phyloP scores from a whole-genome alignment of 805 yeast genomes.

The Candida vaughaniae region DNA sequence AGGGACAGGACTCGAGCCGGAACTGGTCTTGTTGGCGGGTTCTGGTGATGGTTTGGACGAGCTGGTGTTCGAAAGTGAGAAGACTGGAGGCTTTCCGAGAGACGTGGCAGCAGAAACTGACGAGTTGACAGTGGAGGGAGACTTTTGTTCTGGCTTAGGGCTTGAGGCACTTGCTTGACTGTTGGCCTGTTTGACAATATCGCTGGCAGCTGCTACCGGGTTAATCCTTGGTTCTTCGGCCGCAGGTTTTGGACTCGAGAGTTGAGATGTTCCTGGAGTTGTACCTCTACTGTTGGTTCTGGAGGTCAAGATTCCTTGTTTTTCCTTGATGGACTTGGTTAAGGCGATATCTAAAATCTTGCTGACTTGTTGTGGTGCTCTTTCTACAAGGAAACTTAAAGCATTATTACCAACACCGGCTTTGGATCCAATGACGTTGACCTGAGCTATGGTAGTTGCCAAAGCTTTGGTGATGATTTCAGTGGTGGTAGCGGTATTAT shows the following conservation, averaged over 20 bases:
- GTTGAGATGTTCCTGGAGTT: constrained; percentile 20
- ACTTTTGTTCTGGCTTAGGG: background rate
- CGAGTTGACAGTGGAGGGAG: background rate
- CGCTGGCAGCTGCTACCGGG: constrained; percentile 2
- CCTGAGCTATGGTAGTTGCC: constrained; percentile 91
- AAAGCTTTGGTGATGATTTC: constrained; percentile 84
- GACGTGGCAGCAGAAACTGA: constrained; percentile 5
- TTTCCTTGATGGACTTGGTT: constrained; percentile 66
- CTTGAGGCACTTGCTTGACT: background rate
- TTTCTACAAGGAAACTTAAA: constrained; percentile 71
- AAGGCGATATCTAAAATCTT: constrained; percentile 77
- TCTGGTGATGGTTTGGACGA: background rate
- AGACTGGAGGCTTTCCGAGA: constrained; percentile 24
- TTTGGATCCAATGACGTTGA: constrained; percentile 81
- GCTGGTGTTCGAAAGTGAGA: constrained; percentile 4
- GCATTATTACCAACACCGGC: constrained; percentile 81
- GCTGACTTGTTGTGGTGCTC: constrained; percentile 77
- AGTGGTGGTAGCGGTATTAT: constrained; percentile 79
- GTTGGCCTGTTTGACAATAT: constrained; percentile 9
- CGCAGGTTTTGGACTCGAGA: constrained; percentile 12
- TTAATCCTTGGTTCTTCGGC: constrained; percentile 4
- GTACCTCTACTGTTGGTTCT: constrained; percentile 18
- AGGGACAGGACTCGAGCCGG: background rate
- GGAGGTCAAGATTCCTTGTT: constrained; percentile 27
- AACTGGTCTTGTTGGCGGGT: background rate